Conservation (phyloP, 768 basidiomycete species). For the Pilatotrama ljubarskyi region DNA sequence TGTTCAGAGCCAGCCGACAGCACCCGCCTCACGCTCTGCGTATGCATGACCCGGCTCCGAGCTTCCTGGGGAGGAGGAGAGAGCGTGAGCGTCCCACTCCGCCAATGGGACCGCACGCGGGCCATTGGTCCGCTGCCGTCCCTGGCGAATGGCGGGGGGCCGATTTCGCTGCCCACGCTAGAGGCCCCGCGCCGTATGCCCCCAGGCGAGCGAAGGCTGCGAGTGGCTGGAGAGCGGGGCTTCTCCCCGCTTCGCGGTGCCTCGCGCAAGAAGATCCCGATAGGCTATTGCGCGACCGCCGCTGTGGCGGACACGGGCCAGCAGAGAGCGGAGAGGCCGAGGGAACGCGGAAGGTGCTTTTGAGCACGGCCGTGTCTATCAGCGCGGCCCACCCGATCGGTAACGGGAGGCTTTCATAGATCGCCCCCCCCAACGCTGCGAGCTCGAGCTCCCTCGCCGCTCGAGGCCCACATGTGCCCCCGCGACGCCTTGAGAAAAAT, state of each 20-base stretch:
- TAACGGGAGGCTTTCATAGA: constrained; percentile 7
- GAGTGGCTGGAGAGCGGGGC: constrained; percentile 15
- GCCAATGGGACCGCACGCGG: constrained; percentile 10
- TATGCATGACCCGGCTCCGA: constrained; percentile 21
- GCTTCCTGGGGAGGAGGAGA: constrained; percentile 5
- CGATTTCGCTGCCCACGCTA: constrained; percentile 5
- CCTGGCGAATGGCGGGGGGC: constrained; percentile 10
- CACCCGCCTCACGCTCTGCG: constrained; percentile 20
- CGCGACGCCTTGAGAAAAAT: constrained; percentile 8
- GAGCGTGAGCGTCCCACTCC: too few species aligned
- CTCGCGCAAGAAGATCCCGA: constrained; percentile 20
- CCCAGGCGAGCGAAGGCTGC: not conserved
- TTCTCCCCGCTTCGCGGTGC: too few species aligned
- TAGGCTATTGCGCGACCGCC: constrained; percentile 21
- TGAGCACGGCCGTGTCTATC: constrained; percentile 26
- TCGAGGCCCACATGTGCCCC: constrained; percentile 13
- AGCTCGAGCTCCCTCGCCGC: constrained; percentile 12
- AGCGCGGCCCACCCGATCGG: constrained; percentile 23
- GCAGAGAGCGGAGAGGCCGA: constrained; percentile 20
- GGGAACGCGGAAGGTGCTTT: constrained; percentile 21
- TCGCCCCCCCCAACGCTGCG: not conserved
- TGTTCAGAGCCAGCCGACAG: constrained; percentile 4
- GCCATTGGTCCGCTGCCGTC: constrained; percentile 6
- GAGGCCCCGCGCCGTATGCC: constrained; percentile 9
- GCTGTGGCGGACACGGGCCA: constrained; percentile 15